Evolutionary conservation across 2,329 filamentous ascomycete genomes (phyloP).

Genomic region (Ascomycota sp.): DNA sequence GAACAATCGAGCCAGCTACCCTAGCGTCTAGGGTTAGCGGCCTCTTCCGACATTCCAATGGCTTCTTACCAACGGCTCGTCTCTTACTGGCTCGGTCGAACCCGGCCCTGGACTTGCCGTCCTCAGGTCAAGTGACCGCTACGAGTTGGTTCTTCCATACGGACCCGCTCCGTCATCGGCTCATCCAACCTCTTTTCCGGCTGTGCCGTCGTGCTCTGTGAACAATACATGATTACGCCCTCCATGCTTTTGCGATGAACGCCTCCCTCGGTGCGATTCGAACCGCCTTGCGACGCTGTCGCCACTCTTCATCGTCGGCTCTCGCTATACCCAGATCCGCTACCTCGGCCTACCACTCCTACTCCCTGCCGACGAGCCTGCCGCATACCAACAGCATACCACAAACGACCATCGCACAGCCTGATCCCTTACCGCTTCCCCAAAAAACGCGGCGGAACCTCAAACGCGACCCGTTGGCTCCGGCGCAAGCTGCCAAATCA

Average conservation of each 20-base stretch:
- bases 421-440: slow-evolving; percentile 23
- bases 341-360: slow-evolving; percentile 27
- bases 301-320: slow-evolving; percentile 20
- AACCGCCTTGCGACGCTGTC: slow-evolving; percentile 18
- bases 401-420: slow-evolving; percentile 26
- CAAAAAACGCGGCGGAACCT: slow-evolving; percentile 30
- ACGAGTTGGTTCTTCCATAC: slow-evolving; percentile 1
- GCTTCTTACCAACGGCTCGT: slow-evolving; percentile 13
- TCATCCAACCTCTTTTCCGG: slow-evolving; percentile 1
- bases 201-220: neutral
- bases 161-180: neutral
- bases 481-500: slow-evolving; percentile 4
- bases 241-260: slow-evolving; percentile 2
- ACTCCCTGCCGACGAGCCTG: slow-evolving; percentile 23
- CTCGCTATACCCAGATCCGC: slow-evolving; percentile 16
- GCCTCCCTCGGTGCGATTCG: slow-evolving; percentile 18
- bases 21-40: too few relatives aligned
- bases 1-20: too few relatives aligned
- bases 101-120: slow-evolving; percentile 10
- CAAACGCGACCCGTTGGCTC: slow-evolving; percentile 1
- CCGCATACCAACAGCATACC: slow-evolving; percentile 22
- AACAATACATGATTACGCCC: neutral
- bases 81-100: slow-evolving; percentile 17
- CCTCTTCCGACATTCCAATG: too few relatives aligned
- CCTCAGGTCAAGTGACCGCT: slow-evolving; percentile 8